Evolutionary conservation across 148 eudicot genomes (phyloP), one percentile per base, ranked within the genome.

Genomic region (Beta vulgaris): DNA sequence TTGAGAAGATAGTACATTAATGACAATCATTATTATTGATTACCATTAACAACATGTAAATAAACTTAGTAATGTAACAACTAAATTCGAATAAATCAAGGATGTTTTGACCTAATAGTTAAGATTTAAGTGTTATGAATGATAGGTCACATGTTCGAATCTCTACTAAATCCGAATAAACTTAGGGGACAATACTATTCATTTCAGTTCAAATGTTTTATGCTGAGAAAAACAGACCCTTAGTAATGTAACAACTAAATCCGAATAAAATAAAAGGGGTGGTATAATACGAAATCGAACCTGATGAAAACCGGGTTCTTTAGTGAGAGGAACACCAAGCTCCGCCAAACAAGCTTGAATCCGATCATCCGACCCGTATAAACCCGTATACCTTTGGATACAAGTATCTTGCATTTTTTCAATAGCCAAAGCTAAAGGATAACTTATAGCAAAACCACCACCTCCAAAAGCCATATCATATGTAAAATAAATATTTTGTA

Each of bases 381-480:
- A 73, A 10, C 40, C 64, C 14, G 84, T 71, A 60, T 87, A 86
- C 61, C 89, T 78, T 15, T 79, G 39, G 0, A 87, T 74, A 51
- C 92, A 89, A 43, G 72, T 18, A 75, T 87, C 92, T 49, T 87
- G 90, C 83, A 87, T 89, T 26, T 53, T 84, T 34, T 71, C 88
- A 19, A 89, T 81, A 25, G 80, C 89, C 51, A 75, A 81, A 0
- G 93, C 93, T 65, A 89, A 76, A 4, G 87, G 73, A 48, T 85
- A 85, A 72, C 93, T 90, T 0, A 90, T 86, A 1, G 93, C 91
- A 42, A 87, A 86, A 6, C 93, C 93, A 3, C 91, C 93, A 3
- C 93, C 93, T 10, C 93, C 93, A 71, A 77, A 90, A 0, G 91
- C 93, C 91, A 90, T 90, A 10, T 75, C 82, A 55, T 74, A 82